phyloP scores from a whole-genome alignment of 164 flowering plant species.

The Vitis labrusca region DNA sequence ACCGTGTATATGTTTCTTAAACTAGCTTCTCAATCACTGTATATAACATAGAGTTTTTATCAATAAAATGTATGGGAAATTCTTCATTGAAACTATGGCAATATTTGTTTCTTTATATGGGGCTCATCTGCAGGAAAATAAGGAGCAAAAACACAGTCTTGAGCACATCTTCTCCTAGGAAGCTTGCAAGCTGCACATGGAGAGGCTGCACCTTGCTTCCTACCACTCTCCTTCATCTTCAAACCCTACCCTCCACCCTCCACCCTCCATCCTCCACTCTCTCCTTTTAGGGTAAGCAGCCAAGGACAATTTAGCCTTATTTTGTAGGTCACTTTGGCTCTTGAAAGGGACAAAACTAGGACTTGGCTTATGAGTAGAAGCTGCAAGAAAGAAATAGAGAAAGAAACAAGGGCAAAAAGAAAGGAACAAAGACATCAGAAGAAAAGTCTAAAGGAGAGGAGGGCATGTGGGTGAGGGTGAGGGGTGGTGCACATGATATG shows the following conservation, averaged over 20 bases:
- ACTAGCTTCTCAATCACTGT: too few relatives aligned
- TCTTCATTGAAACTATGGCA: too few relatives aligned
- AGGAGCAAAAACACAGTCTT: conserved; percentile 39
- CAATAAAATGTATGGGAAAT: too few relatives aligned
- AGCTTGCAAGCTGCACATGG: conserved; percentile 44
- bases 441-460: neutral
- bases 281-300: too few relatives aligned
- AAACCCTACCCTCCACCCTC: neutral
- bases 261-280: too few relatives aligned
- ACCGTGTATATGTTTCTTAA: too few relatives aligned
- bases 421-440: neutral
- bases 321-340: too few relatives aligned
- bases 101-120: too few relatives aligned
- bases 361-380: neutral
- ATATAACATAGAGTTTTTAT: too few relatives aligned
- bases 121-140: conserved; percentile 42
- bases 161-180: conserved; percentile 30
- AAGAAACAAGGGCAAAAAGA: neutral
- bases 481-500: conserved; percentile 4
- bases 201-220: conserved; percentile 30
- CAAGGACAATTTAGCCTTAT: too few relatives aligned
- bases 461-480: neutral
- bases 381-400: too few relatives aligned
- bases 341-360: too few relatives aligned
- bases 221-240: conserved; percentile 22